phyloP scores from a whole-genome alignment of 768 basidiomycete genomes.

The Krasilnikovozyma curviuscula region DNA sequence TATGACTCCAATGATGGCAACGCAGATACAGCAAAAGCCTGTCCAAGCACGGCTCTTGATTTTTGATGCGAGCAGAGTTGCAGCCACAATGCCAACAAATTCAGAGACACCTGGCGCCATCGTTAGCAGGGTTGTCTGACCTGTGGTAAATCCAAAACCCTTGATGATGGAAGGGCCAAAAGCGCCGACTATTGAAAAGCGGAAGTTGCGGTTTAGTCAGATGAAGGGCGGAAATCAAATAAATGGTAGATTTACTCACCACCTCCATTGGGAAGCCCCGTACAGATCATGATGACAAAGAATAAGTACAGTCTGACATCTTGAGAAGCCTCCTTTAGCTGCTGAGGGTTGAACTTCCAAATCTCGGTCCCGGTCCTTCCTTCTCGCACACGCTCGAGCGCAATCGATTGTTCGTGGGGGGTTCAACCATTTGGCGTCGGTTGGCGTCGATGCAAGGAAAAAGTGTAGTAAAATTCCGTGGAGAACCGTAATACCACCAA shows the following conservation, averaged over 20 bases:
- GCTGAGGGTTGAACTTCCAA: constrained; percentile 13
- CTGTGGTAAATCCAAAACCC: constrained; percentile 9
- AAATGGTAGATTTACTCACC: no score
- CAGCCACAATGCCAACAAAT: constrained; percentile 6
- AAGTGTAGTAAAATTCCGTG: constrained; percentile 1
- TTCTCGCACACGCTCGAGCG: constrained; percentile 1
- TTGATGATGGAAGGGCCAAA: constrained; percentile 13
- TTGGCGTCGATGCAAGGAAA: not conserved
- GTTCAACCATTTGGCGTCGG: not conserved
- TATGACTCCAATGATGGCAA: constrained; percentile 8
- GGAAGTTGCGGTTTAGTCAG: no score
- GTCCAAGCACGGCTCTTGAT: constrained; percentile 1
- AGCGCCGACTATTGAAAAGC: constrained; percentile 3
- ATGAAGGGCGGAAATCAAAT: no score
- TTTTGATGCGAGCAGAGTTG: not conserved
- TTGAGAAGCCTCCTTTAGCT: constrained; percentile 8
- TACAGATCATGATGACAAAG: constrained; percentile 10
- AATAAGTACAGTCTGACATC: constrained; percentile 12
- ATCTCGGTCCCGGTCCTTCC: constrained; percentile 3
- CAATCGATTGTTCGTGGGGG: constrained; percentile 5
- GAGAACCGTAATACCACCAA: constrained; percentile 1
- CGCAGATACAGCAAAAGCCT: not conserved
- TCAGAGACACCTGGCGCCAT: constrained; percentile 3
- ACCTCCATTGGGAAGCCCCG: constrained; percentile 14
- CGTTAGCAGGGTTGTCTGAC: constrained; percentile 7